These are phyloP conservation scores for Penicillium janthinellum DNA, from an alignment of 2,329 filamentous ascomycete genomes.

Conservation along the genomic window DNA sequence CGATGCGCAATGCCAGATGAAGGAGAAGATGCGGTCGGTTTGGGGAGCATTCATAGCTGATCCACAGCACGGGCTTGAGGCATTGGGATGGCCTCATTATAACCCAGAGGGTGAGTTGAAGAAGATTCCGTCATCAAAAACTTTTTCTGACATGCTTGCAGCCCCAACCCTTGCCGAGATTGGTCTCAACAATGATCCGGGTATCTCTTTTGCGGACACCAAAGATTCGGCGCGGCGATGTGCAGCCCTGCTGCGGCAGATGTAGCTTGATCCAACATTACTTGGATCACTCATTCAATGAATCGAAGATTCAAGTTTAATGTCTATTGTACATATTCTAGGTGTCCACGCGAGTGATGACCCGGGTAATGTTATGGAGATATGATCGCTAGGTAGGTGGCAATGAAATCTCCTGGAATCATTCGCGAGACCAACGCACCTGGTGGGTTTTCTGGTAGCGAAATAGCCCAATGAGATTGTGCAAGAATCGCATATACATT, in stretches of 20 bases:
- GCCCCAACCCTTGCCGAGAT: neutral
- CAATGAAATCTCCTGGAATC: too few species aligned
- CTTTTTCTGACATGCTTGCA: neutral
- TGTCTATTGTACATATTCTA: neutral
- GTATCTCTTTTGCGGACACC: neutral
- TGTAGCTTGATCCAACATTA: neutral
- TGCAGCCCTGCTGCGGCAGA: neutral
- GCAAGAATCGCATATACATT: too few species aligned
- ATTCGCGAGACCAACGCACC: too few species aligned
- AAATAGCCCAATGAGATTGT: too few species aligned
- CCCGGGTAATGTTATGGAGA: too few species aligned
- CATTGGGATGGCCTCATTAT: conserved; percentile 42
- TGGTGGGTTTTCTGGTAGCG: too few species aligned
- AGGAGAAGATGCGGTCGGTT: conserved; percentile 24
- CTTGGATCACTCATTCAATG: neutral
- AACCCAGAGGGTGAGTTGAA: conserved; percentile 17
- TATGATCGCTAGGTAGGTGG: too few species aligned
- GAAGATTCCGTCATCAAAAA: neutral
- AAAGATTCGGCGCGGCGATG: neutral
- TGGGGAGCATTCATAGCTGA: conserved; percentile 46
- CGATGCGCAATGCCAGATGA: conserved; percentile 35
- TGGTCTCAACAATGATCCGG: neutral
- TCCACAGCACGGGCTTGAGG: conserved; percentile 36
- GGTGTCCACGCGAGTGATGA: neutral
- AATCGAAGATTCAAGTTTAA: neutral